Conservation (phyloP, 495 filamentous ascomycete species). For the Trichoderma erinaceum region DNA sequence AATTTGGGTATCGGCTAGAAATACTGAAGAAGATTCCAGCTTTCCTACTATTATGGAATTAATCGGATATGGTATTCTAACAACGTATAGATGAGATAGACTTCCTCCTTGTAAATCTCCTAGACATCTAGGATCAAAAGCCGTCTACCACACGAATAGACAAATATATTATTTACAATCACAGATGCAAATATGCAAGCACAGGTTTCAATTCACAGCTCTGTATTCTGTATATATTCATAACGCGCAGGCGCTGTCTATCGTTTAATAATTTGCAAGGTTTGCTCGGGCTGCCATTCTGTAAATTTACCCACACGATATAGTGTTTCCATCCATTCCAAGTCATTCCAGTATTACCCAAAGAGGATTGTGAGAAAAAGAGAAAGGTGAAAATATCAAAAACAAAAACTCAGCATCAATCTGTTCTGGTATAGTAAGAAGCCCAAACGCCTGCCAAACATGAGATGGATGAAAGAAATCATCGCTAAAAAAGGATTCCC, state of each 20-base stretch:
- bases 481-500: neutral
- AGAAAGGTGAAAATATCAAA: neutral
- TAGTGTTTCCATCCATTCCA: neutral
- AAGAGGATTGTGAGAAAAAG: neutral
- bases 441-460: neutral
- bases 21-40: neutral
- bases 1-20: neutral
- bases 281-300: neutral
- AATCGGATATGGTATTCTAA: neutral
- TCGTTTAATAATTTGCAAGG: neutral
- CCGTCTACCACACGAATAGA: neutral
- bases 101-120: neutral
- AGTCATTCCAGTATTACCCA: neutral
- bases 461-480: neutral
- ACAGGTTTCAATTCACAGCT: neutral
- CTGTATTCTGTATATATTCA: conserved; percentile 3
- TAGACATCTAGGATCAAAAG: conserved; percentile 2
- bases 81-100: no score
- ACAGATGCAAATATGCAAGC: neutral
- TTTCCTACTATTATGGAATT: neutral
- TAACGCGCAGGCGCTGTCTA: conserved; percentile 11
- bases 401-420: neutral
- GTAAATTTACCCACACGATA: neutral
- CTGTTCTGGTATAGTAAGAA: conserved; percentile 6
- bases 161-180: neutral